These are phyloP conservation scores for Cyclotella atomus DNA, from an alignment of 108 stramenopile genomes.

Conservation along the genomic window DNA sequence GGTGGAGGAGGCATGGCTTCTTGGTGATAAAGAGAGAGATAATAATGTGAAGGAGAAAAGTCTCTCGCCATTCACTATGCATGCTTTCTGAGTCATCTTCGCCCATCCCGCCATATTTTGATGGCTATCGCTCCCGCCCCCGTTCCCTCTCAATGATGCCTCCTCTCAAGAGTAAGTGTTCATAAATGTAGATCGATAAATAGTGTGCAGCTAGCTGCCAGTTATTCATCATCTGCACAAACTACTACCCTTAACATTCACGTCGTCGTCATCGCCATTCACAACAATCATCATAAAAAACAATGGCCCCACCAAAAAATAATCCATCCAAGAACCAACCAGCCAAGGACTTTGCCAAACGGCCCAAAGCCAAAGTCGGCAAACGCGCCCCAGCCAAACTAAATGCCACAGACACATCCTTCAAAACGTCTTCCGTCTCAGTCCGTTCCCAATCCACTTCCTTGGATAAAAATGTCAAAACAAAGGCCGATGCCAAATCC, in stretches of 20 bases:
- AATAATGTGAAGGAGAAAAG: too few species aligned
- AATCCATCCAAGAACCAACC: slow-evolving; percentile 20
- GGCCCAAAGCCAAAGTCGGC: slow-evolving; percentile 85
- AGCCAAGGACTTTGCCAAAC: slow-evolving; percentile 66
- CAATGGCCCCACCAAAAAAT: slow-evolving; percentile 36
- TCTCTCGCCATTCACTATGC: too few species aligned
- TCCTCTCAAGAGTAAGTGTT: too few species aligned
- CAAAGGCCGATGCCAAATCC: slow-evolving; percentile 1
- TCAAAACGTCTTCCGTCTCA: slow-evolving; percentile 71
- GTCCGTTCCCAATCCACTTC: slow-evolving; percentile 52
- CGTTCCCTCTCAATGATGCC: too few species aligned
- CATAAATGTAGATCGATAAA: too few species aligned
- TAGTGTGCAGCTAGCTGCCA: too few species aligned
- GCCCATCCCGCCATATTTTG: too few species aligned
- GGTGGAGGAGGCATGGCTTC: neutral
- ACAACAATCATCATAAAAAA: neutral
- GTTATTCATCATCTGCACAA: too few species aligned
- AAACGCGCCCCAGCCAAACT: slow-evolving; percentile 66
- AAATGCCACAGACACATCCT: slow-evolving; percentile 81
- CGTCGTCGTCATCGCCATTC: too few species aligned
- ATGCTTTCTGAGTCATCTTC: too few species aligned
- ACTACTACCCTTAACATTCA: too few species aligned
- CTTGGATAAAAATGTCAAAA: slow-evolving; percentile 30
- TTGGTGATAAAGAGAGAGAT: neutral
- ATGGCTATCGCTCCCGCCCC: too few species aligned